Conservation (phyloP, 345 rosid genomes). For the Eucalyptus sp. region DNA sequence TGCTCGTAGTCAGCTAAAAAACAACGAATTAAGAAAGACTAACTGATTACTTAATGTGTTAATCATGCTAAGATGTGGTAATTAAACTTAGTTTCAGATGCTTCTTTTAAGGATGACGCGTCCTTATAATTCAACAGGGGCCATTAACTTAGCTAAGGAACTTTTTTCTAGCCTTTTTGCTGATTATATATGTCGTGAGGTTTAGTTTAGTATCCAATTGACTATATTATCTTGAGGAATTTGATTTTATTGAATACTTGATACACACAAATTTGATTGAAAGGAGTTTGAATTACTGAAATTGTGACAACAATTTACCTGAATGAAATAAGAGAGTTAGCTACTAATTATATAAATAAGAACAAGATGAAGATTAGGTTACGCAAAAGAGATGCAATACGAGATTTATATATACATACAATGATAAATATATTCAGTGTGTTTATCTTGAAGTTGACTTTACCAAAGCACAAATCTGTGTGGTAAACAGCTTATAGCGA, state of each 20-base stretch:
- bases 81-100: too few relatives aligned
- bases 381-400: background rate
- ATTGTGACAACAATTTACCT: background rate
- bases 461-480: accelerated
- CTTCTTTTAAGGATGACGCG: too few relatives aligned
- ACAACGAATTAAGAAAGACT: too few relatives aligned
- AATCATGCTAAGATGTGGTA: too few relatives aligned
- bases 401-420: background rate
- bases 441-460: background rate
- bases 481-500: background rate
- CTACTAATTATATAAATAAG: background rate
- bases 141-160: too few relatives aligned
- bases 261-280: background rate
- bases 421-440: accelerated
- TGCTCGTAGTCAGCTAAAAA: too few relatives aligned
- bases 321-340: background rate
- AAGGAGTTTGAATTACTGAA: background rate
- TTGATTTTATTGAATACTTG: background rate
- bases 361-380: background rate
- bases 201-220: too few relatives aligned
- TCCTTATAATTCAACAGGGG: too few relatives aligned
- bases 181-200: too few relatives aligned
- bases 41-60: too few relatives aligned
- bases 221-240: too few relatives aligned
- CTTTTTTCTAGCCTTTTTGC: too few relatives aligned